Base-by-base conservation (phyloP, 2,329 filamentous ascomycete species). In the Botrytis hyacinthi region DNA sequence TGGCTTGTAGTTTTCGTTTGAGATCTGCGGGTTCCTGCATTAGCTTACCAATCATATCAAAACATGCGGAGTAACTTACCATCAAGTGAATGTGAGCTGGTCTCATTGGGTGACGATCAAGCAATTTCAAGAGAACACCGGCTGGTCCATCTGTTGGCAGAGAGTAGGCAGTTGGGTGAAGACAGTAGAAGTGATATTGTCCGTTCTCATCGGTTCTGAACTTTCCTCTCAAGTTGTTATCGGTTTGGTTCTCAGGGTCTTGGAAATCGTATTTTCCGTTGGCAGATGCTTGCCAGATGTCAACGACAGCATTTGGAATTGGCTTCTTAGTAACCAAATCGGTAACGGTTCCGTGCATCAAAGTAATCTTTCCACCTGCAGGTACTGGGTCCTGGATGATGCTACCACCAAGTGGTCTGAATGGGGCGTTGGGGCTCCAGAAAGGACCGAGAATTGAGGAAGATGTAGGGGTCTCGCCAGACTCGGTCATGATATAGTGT, bases 381-480 rank as follows among this genome's bases (percentile, higher is more conserved):
- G 84, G 78, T 7, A 85, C 82, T 42, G 80, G 80, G 9, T 85
- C 75, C 77, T 83, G 80, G 32, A 90, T 85, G 75, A 96, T 93
- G 78, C 85, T 90, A 63, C 86, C 87, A 68, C 92, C 93, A 79
- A 92, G 92, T n/a, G 89, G 83, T 65, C 91, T 87, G 73, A 87
- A 83, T 8, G 93, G 93, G 0, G 93, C 89, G 77, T 94, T 87
- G 61, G 89, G 86, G 9, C 93, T 88, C 88, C 93, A 97, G 84
- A 97, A 97, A 1, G 94, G 94, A 0, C 94, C 94, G 0, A 97
- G 87, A 76, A 97, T 94, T 59, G 93, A 90, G 6, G 92, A 92
- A 3, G 92, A 78, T 9, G 77, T 80, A 29, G 78, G 76, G 26
- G 42, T 65, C 32, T 73, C 35, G 71, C 75, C 75, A 44, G 73